Evolutionary conservation across 768 basidiomycete genomes (phyloP), one percentile per base, ranked within the genome.

Genomic region (Suillus variegatus): DNA sequence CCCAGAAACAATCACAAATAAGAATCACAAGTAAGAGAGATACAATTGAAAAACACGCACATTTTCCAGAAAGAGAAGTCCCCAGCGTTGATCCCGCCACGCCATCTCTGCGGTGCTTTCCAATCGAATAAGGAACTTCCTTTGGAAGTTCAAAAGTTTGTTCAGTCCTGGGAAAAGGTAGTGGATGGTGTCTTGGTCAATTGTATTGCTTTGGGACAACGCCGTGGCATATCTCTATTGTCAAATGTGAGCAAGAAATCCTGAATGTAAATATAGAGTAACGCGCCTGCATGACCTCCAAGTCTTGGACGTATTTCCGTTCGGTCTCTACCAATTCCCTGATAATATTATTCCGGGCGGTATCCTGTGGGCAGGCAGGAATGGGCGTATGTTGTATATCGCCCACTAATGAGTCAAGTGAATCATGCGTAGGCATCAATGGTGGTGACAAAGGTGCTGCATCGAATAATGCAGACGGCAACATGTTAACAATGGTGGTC

Each of bases 161-260:
- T 94, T 93, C 68, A 99, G 84, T 77, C 93, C 93, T 6, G 95
- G 94, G 80, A 99, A 99, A 65, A 99, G 90, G 64, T 91, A 85
- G 79, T 98, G 97, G 62, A 97, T 94, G 51, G 94, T 96, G 75
- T 99, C 97, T 70, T 94, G 93, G 76, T 95, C 91, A 70, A 99
- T 91, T 63, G 93, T 83, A 71, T 93, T 91, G 72, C 86, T 87
- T 76, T 92, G 89, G 7, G 94, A 84, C 65, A 98, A 80, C 18
- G 91, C 90, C 56, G 85, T 90, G 20, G 96, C 87, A 74, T 98
- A 99, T 87, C 92, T 91, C 95, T 97, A 74, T 52, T 46, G 13
- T 66, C 60, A 65, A 52, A 72, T 69, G 10, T 65, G 74, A 69
- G 28, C 9, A 65, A 63, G 55, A 51, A 6, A 46, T 25, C 58